Percentiles rank a stretch among this genome's conserved stretches.
These are phyloP conservation scores for Fusarium cicatricum DNA, from an alignment of 2,329 filamentous ascomycete genomes.

Conservation along the genomic window DNA sequence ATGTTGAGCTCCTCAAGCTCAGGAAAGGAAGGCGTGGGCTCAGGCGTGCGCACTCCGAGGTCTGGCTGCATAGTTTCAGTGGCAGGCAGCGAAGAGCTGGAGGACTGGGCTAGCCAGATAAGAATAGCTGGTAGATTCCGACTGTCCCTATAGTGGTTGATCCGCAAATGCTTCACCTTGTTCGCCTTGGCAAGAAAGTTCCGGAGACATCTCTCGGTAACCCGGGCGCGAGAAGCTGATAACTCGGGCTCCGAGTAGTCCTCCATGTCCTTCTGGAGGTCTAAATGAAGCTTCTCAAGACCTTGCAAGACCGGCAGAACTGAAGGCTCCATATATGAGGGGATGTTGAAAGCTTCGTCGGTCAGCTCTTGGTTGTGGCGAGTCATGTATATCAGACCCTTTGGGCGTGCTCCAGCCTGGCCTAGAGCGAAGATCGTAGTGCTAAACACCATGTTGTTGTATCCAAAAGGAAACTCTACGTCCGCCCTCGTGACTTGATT, in stretches of 20 bases:
- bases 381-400: constrained; percentile 59
- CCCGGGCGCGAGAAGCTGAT: too few relatives aligned
- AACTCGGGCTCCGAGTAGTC: neutral
- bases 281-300: constrained; percentile 55
- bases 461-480: constrained; percentile 22
- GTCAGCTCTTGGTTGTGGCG: constrained; percentile 44
- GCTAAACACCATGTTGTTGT: constrained; percentile 49
- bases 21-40: constrained; percentile 43
- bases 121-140: constrained; percentile 45
- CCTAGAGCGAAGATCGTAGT: constrained; percentile 54
- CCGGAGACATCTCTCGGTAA: constrained; percentile 28
- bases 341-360: constrained; percentile 57
- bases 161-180: constrained; percentile 60
- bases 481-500: constrained; percentile 4
- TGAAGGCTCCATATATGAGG: constrained; percentile 47
- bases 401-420: constrained; percentile 47
- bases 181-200: constrained; percentile 38
- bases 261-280: constrained; percentile 9
- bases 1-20: constrained; percentile 54
- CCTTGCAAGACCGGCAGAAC: constrained; percentile 53
- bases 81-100: neutral
- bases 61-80: neutral
- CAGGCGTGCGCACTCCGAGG: neutral
- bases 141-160: constrained; percentile 50
- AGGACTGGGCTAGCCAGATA: constrained; percentile 47